phyloP scores from a whole-genome alignment of 1,284 basidiomycete species.

The Fomitopsis pinicola region DNA sequence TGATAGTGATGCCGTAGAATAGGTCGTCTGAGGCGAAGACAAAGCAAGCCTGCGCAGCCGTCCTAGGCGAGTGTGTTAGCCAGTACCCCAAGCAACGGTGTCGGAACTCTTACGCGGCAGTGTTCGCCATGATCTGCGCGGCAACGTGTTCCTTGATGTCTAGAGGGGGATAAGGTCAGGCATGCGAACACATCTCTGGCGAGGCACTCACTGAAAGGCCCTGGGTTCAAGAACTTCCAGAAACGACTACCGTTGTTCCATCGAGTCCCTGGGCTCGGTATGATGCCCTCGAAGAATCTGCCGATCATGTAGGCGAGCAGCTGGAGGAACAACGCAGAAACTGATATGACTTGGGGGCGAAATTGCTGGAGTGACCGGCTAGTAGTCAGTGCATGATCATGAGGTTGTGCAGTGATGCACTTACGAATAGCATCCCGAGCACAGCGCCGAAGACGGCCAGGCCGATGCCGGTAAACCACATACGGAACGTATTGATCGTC shows the following conservation, averaged over 20 bases:
- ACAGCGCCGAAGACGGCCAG: slow-evolving; percentile 54
- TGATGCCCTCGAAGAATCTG: slow-evolving; percentile 37
- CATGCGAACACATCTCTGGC: neutral
- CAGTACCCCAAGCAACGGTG: neutral
- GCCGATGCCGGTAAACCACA: slow-evolving; percentile 45
- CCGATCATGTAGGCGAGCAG: slow-evolving; percentile 42
- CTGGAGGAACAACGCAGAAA: slow-evolving; percentile 55
- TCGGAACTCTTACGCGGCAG: slow-evolving; percentile 15
- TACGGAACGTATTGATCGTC: slow-evolving; percentile 44
- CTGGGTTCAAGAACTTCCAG: slow-evolving; percentile 54
- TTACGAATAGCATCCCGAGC: slow-evolving; percentile 53
- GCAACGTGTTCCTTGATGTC: slow-evolving; percentile 60
- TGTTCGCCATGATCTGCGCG: slow-evolving; percentile 48
- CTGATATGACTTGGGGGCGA: slow-evolving; percentile 50
- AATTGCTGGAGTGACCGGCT: slow-evolving; percentile 16
- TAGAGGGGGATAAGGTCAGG: slow-evolving; percentile 11
- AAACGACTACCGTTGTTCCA: slow-evolving; percentile 38
- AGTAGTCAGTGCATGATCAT: neutral
- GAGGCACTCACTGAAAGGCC: slow-evolving; percentile 43
- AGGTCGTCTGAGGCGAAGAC: slow-evolving; percentile 31
- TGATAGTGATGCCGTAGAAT: slow-evolving; percentile 33
- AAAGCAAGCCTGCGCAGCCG: slow-evolving; percentile 17
- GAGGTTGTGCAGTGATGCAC: slow-evolving; percentile 13
- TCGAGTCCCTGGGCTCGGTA: slow-evolving; percentile 40
- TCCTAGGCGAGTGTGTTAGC: neutral